Evolutionary conservation across 225 moss, liverwort and hornwort species (phyloP).

Genomic region (Marchantia paleacea): DNA sequence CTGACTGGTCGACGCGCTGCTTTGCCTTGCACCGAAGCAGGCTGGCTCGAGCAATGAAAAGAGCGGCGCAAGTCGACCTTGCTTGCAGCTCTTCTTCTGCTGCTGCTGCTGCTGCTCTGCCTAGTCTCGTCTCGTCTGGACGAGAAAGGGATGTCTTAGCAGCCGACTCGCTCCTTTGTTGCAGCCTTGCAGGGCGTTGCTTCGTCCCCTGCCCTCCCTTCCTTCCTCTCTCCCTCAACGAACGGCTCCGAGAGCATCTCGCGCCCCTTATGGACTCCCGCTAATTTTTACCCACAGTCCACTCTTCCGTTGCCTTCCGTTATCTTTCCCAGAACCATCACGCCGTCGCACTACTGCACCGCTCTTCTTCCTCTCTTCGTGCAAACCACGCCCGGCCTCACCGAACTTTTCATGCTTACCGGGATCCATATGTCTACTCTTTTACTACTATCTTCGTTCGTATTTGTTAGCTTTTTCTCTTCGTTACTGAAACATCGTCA

Average conservation of each 20-base stretch:
- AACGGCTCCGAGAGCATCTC: background rate
- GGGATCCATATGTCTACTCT: too few species aligned
- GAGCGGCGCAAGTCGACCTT: conserved; percentile 7
- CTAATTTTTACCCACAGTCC: background rate
- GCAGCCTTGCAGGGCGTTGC: background rate
- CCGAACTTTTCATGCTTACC: too few species aligned
- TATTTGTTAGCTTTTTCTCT: too few species aligned
- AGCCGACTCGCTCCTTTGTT: background rate
- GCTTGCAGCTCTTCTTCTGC: background rate
- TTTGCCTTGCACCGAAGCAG: background rate
- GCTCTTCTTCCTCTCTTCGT: too few species aligned
- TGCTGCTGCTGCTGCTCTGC: background rate
- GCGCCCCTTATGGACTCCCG: conserved; percentile 1
- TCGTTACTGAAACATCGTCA: too few species aligned
- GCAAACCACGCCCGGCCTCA: too few species aligned
- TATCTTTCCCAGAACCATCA: background rate
- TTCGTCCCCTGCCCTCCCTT: background rate
- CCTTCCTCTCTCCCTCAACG: background rate
- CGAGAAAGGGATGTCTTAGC: background rate
- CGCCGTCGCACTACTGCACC: too few species aligned
- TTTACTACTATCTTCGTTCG: too few species aligned
- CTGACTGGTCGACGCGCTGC: background rate
- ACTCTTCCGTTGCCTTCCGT: background rate
- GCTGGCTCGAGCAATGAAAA: background rate
- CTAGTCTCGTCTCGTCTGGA: background rate